phyloP scores from a whole-genome alignment of 768 basidiomycete species.

The Coprinopsis sp. region DNA sequence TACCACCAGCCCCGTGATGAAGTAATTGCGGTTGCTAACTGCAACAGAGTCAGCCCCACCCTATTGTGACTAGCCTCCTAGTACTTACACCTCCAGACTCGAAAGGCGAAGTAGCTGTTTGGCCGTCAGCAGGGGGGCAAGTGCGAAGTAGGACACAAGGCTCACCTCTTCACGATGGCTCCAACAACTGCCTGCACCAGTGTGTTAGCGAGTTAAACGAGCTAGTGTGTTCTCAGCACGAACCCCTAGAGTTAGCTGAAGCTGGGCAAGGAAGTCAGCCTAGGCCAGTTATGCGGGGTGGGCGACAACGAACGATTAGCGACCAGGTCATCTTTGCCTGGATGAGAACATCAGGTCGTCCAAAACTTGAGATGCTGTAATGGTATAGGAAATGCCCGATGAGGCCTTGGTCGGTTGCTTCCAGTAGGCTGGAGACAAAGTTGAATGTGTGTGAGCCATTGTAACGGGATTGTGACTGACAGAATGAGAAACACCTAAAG shows the following conservation, averaged over 20 bases:
- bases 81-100: conserved; percentile 61
- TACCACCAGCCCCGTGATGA: conserved; percentile 50
- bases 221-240: conserved; percentile 14
- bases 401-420: conserved; percentile 50
- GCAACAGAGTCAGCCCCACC: conserved; percentile 3
- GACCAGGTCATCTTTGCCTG: conserved; percentile 44
- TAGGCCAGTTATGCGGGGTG: background rate
- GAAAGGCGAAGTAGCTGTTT: conserved; percentile 48
- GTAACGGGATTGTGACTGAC: conserved; percentile 22
- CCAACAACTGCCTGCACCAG: conserved; percentile 56
- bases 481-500: conserved; percentile 36
- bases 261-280: conserved; percentile 22
- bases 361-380: conserved; percentile 46
- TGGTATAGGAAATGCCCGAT: conserved; percentile 54
- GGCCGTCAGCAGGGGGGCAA: background rate
- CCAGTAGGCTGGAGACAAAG: conserved; percentile 37
- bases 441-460: background rate
- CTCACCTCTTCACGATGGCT: conserved; percentile 48
- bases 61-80: background rate
- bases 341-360: conserved; percentile 30
- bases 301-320: conserved; percentile 38
- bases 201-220: conserved; percentile 2
- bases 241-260: conserved; percentile 44
- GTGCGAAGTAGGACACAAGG: background rate
- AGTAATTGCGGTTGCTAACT: conserved; percentile 59